A percentile compares a stretch with the other conserved stretches of the same genome.
Evolutionary conservation across 2,329 filamentous ascomycete species (phyloP).

Genomic region (Cladosporium velox): DNA sequence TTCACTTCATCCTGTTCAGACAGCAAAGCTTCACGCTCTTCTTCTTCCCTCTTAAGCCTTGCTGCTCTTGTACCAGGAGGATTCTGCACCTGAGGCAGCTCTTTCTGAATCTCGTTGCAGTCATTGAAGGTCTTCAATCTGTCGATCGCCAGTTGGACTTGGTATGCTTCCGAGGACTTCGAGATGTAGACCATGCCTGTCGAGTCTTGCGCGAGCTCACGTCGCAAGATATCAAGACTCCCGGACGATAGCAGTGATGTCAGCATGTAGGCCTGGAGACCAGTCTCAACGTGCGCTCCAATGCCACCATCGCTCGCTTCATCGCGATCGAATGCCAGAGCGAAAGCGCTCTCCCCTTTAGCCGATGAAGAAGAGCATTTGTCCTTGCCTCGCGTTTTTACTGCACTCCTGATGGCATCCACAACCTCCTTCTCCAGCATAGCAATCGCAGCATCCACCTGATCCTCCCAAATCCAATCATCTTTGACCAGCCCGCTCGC

Average conservation of each 20-base stretch:
- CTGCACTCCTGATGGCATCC: background rate
- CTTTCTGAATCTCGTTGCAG: background rate
- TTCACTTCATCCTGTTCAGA: background rate
- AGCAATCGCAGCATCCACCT: background rate
- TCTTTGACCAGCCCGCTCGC: background rate
- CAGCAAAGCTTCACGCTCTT: background rate
- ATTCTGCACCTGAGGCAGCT: background rate
- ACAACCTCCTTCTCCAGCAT: constrained; percentile 4
- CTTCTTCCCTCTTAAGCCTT: background rate
- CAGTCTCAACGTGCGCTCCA: background rate
- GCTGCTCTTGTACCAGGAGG: constrained; percentile 1
- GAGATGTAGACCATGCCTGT: background rate
- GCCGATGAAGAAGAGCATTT: background rate
- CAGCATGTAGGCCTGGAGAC: background rate
- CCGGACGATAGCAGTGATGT: background rate
- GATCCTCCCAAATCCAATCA: constrained; percentile 9
- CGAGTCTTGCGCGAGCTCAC: background rate
- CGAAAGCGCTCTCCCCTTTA: background rate
- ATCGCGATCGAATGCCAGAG: background rate
- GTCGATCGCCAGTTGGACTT: constrained; percentile 1
- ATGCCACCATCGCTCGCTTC: background rate
- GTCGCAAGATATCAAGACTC: background rate
- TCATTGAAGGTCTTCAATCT: constrained; percentile 10
- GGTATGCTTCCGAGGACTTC: background rate
- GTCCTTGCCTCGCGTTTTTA: background rate